Base-by-base conservation (phyloP, 371 early-diverging fungal species). In the Blakeslea trispora region DNA sequence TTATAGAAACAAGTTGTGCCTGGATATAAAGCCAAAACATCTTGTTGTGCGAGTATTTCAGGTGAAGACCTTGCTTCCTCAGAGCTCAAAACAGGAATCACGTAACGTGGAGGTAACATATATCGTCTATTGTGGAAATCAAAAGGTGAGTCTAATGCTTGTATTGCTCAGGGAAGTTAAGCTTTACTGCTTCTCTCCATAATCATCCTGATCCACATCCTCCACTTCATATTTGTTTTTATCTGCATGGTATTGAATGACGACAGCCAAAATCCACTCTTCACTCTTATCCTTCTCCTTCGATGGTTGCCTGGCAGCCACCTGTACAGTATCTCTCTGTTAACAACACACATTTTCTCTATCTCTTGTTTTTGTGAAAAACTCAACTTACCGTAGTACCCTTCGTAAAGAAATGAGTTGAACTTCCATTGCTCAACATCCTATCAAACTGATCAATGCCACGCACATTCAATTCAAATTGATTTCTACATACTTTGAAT, bases 1-100 rank as follows among this genome's bases (percentile, higher is more conserved):
- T 86, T 83, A 68, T 94, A 93, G 59, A 95, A 95, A 57, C 91
- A 92, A 2, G 92, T 92, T 15, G 91, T 93, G 0, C 81, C 80
- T 7, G 94, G 94, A 66, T 91, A 95, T 40, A 93, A 66, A 3
- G 92, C 93, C 50, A 93, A 67, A 10, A 93, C 92, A 19, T 82
- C 81, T 34, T 83, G 79, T n/a, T 82, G 84, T 21, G 75, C 71
- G 11, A 82, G 71, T 62, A 90, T 83, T 61, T 91, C 86, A 8
- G 75, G 72, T 34, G 66, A 53, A 19, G 64, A 50, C 23, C 63
- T 57, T 18, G 71, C 66, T 37, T 83, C 81, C 50, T 68, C 69
- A 23, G 77, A 75, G 19, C 74, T 74, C 24, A 80, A 77, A 18
- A 88, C 81, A 39, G 85, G 79, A 45, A 86, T 82, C 1, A 89